Conservation (phyloP, 1,284 basidiomycete genomes). For the Cutaneotrichosporon sp. region DNA sequence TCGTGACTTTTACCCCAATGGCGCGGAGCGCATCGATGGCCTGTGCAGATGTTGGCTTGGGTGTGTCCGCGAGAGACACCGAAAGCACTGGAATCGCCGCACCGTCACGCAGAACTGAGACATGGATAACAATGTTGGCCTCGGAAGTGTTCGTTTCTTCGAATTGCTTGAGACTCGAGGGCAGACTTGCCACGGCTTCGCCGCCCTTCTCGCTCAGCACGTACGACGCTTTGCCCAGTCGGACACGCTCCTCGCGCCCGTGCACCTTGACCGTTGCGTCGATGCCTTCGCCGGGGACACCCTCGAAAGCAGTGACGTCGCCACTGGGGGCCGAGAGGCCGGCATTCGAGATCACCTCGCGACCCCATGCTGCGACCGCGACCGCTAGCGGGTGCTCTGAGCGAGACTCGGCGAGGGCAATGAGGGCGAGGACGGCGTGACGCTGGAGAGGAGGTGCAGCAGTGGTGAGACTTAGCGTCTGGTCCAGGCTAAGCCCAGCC, state of each 20-base stretch:
- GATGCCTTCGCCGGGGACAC: conserved; percentile 83
- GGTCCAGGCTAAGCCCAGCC: conserved; percentile 26
- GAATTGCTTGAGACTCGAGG: conserved; percentile 59
- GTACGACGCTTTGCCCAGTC: conserved; percentile 71
- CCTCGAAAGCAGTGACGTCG: conserved; percentile 64
- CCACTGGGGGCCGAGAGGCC: conserved; percentile 51
- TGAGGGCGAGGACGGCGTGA: conserved; percentile 67
- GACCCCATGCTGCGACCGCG: conserved; percentile 78
- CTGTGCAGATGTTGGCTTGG: conserved; percentile 73
- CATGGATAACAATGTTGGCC: conserved; percentile 81
- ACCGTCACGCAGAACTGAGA: conserved; percentile 55
- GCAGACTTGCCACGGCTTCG: conserved; percentile 48
- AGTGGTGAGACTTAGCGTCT: conserved; percentile 42
- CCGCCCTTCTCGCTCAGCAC: conserved; percentile 45
- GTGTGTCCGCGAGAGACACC: conserved; percentile 74
- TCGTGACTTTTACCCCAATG: conserved; percentile 84
- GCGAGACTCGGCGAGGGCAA: conserved; percentile 78
- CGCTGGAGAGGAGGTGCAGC: conserved; percentile 50
- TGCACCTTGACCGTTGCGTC: conserved; percentile 60
- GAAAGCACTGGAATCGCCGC: conserved; percentile 58
- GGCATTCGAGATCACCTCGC: conserved; percentile 57
- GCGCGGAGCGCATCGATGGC: conserved; percentile 70
- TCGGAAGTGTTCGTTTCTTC: conserved; percentile 61
- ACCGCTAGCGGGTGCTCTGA: conserved; percentile 96
- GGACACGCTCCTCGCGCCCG: conserved; percentile 50